Conservation (phyloP, 108 stramenopile species). For the Nitzschia palea region DNA sequence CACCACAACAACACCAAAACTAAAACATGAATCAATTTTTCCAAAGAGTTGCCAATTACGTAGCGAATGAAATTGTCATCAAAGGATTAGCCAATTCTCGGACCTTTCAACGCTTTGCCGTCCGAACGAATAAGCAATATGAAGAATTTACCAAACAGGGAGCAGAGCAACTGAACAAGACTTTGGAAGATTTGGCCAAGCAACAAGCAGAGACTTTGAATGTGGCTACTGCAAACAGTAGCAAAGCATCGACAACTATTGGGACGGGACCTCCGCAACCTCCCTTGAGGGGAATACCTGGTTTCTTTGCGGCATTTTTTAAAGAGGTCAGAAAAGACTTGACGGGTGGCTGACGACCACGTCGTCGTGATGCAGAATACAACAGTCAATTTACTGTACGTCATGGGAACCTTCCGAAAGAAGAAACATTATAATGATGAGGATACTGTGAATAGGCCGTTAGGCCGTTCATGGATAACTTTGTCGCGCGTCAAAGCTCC, state of each 20-base stretch:
- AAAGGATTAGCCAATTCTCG: constrained; percentile 84
- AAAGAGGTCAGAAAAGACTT: constrained; percentile 78
- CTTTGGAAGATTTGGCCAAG: constrained; percentile 68
- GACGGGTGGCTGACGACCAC: constrained; percentile 20
- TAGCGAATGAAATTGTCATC: constrained; percentile 83
- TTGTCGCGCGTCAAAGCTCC: no score
- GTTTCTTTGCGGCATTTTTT: constrained; percentile 73
- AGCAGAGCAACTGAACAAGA: constrained; percentile 57
- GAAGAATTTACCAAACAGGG: constrained; percentile 69
- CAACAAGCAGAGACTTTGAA: constrained; percentile 7
- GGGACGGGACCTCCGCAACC: constrained; percentile 48
- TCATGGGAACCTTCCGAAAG: no score
- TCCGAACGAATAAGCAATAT: constrained; percentile 69
- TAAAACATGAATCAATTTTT: constrained; percentile 64
- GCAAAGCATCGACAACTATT: constrained; percentile 2
- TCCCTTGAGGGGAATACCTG: constrained; percentile 68
- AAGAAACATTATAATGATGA: no score
- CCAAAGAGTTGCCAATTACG: constrained; percentile 71
- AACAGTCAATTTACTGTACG: background rate
- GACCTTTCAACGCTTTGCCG: constrained; percentile 80
- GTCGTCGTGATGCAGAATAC: background rate
- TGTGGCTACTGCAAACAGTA: constrained; percentile 7
- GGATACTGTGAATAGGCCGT: no score
- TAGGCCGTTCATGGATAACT: no score
- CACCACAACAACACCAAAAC: no score